Evolutionary conservation across 805 yeast species (phyloP).

Genomic region (Lachancea meyersii): DNA sequence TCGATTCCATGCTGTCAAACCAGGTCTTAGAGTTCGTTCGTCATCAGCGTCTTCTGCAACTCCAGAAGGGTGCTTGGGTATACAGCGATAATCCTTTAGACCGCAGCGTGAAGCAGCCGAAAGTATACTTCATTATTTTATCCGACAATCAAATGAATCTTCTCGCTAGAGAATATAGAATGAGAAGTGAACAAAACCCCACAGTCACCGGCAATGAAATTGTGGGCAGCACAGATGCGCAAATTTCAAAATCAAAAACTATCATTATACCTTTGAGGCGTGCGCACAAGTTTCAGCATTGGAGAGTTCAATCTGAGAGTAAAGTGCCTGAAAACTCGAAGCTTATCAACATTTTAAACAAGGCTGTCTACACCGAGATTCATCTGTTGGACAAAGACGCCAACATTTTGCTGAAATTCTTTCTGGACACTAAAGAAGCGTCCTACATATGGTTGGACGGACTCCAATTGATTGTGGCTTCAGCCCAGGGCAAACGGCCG

Average conservation of each 20-base stretch:
- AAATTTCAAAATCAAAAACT: constrained; percentile 16
- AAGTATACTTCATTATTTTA: constrained; percentile 50
- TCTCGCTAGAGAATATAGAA: constrained; percentile 53
- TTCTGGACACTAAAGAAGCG: constrained; percentile 61
- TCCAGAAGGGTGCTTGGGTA: constrained; percentile 80
- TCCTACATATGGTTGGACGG: constrained; percentile 79
- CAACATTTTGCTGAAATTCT: constrained; percentile 49
- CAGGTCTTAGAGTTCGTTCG: constrained; percentile 67
- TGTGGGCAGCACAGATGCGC: constrained; percentile 8
- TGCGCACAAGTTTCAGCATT: constrained; percentile 45
- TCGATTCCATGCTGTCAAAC: constrained; percentile 43
- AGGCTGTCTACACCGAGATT: constrained; percentile 52
- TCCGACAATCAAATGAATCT: constrained; percentile 62
- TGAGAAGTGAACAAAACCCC: constrained; percentile 44
- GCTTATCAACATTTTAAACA: constrained; percentile 51
- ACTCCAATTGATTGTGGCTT: constrained; percentile 43
- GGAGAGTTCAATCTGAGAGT: constrained; percentile 43
- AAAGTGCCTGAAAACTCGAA: constrained; percentile 39
- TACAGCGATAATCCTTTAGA: constrained; percentile 50
- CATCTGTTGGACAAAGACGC: constrained; percentile 40
- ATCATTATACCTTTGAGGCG: constrained; percentile 45
- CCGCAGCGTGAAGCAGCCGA: constrained; percentile 27
- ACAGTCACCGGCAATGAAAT: constrained; percentile 51
- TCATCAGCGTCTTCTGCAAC: constrained; percentile 65
- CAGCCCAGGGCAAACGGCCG: constrained; percentile 10